Percentiles rank a stretch among this genome's conserved stretches.
phyloP scores from a whole-genome alignment of 139 green algal genomes.

The Chlorella vulgaris region DNA sequence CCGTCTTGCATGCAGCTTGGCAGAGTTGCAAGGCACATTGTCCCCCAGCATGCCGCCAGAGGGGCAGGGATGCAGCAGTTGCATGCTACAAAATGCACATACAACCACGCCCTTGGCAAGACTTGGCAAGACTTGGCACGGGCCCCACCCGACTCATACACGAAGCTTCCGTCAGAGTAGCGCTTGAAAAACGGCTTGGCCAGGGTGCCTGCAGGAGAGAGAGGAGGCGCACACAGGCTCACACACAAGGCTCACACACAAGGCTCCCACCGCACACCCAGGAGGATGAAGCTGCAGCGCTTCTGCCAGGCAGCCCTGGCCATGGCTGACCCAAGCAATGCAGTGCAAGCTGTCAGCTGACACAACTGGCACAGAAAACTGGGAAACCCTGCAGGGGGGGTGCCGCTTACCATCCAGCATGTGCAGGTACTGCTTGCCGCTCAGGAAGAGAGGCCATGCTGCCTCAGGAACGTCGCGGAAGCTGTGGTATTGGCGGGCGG shows the following conservation, averaged over 20 bases:
- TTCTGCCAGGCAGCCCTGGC: background rate
- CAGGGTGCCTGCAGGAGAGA: constrained; percentile 39
- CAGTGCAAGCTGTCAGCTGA: too few relatives aligned
- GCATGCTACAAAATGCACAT: too few relatives aligned
- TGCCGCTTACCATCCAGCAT: constrained; percentile 65
- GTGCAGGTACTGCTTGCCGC: constrained; percentile 56
- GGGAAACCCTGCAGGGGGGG: too few relatives aligned
- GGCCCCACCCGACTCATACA: constrained; percentile 12
- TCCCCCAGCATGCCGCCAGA: too few relatives aligned
- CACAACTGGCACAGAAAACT: too few relatives aligned
- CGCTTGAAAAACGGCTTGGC: constrained; percentile 72
- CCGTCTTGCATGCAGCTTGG: too few relatives aligned
- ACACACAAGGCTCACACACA: too few relatives aligned
- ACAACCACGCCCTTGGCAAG: too few relatives aligned
- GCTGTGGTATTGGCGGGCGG: constrained; percentile 42
- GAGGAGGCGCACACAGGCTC: background rate
- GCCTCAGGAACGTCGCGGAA: constrained; percentile 56
- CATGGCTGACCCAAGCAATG: too few relatives aligned
- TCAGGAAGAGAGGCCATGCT: constrained; percentile 83
- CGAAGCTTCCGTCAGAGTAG: constrained; percentile 37
- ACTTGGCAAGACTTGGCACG: too few relatives aligned
- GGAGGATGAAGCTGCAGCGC: background rate
- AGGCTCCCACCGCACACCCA: background rate
- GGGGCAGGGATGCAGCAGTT: too few relatives aligned
- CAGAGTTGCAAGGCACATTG: too few relatives aligned